phyloP scores from a whole-genome alignment of 345 rosid species.

The Eucalyptus regnans region DNA sequence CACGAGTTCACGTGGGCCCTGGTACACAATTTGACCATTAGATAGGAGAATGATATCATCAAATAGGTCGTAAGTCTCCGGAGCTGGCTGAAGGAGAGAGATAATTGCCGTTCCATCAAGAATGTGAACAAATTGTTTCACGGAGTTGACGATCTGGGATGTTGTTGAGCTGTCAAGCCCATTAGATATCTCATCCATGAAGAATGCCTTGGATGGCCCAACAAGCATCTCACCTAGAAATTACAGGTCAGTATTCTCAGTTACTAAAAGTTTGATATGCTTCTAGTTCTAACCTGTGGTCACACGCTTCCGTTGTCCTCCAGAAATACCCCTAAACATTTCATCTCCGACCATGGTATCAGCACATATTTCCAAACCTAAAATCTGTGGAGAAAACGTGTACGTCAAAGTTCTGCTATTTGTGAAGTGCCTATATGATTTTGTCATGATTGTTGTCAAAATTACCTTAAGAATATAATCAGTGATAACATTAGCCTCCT shows the following conservation, averaged over 20 bases:
- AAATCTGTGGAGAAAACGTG: slow-evolving; percentile 1
- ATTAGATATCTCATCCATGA: slow-evolving; percentile 79
- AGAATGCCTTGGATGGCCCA: slow-evolving; percentile 50
- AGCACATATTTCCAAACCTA: slow-evolving; percentile 24
- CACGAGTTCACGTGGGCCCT: slow-evolving; percentile 50
- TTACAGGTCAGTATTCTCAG: not conserved
- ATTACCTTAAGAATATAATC: slow-evolving; percentile 51
- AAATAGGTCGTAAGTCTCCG: slow-evolving; percentile 68
- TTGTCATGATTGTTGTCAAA: not conserved
- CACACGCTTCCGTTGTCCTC: slow-evolving; percentile 30
- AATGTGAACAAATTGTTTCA: slow-evolving; percentile 45
- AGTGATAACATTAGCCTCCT: slow-evolving; percentile 37
- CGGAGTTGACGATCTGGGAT: slow-evolving; percentile 43
- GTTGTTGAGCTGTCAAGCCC: slow-evolving; percentile 82
- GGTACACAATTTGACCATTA: slow-evolving; percentile 58
- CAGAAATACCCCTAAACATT: slow-evolving; percentile 34
- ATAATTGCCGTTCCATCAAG: slow-evolving; percentile 52
- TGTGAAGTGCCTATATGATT: not conserved
- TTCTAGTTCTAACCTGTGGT: slow-evolving; percentile 13
- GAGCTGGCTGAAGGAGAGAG: slow-evolving; percentile 83
- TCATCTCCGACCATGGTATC: slow-evolving; percentile 28
- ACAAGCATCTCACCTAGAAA: slow-evolving; percentile 62
- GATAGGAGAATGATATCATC: slow-evolving; percentile 65
- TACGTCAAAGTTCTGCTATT: not conserved
- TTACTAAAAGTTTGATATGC: not conserved